Conservation (phyloP, 75 land plant species). For the Cunninghamia lanceolata region DNA sequence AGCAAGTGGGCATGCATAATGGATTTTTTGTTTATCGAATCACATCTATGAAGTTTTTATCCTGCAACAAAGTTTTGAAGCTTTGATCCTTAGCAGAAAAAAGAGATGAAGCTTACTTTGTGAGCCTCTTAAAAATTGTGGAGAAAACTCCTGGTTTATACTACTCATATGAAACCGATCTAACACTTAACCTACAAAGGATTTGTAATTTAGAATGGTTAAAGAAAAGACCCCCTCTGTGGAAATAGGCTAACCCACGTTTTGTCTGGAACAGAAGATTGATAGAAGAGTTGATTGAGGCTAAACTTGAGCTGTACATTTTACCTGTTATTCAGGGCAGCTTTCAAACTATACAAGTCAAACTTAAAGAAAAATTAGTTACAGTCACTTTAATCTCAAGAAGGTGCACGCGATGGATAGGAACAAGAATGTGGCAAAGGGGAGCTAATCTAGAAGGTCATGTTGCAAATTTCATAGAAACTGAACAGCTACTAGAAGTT, state of each 20-base stretch:
- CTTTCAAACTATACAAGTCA: too few species aligned
- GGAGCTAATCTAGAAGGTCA: too few species aligned
- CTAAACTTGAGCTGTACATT: slow-evolving; percentile 70
- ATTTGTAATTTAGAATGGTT: slow-evolving; percentile 32
- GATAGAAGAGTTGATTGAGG: slow-evolving; percentile 82
- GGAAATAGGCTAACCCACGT: slow-evolving; percentile 95
- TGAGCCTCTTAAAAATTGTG: slow-evolving; percentile 62
- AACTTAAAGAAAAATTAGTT: too few species aligned
- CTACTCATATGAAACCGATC: slow-evolving; percentile 82
- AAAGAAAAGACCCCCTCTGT: slow-evolving; percentile 46
- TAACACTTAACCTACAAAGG: slow-evolving; percentile 80
- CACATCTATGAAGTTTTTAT: slow-evolving; percentile 55
- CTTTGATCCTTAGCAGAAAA: slow-evolving; percentile 60
- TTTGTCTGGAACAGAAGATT: slow-evolving; percentile 86
- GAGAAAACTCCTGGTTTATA: slow-evolving; percentile 83
- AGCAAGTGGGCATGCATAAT: slow-evolving; percentile 58
- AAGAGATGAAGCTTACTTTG: slow-evolving; percentile 83
- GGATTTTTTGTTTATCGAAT: slow-evolving; percentile 57
- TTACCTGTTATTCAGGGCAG: slow-evolving; percentile 90
- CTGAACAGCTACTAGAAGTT: slow-evolving; percentile 81
- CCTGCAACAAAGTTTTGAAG: slow-evolving; percentile 59
- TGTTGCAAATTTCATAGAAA: too few species aligned
- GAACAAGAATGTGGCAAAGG: too few species aligned
- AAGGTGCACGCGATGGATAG: too few species aligned
- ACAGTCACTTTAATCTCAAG: too few species aligned